A percentile compares a stretch with the other conserved stretches of the same genome.
Conservation (phyloP, 139 green algal species). For the Chlamydomonas applanata region DNA sequence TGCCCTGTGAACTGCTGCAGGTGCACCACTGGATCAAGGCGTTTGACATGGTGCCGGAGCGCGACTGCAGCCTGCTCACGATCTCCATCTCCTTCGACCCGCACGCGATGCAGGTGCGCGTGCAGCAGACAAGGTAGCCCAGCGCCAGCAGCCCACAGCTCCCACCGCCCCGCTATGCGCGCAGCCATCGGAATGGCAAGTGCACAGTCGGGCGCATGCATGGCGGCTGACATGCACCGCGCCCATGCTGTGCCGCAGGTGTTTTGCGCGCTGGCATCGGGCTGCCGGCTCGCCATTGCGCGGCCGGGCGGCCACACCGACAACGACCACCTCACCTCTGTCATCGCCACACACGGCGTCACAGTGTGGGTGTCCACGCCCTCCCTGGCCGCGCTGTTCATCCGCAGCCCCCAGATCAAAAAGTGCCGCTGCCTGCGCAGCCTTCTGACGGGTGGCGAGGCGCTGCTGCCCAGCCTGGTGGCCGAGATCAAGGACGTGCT, state of each 20-base stretch:
- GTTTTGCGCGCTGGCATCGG: conserved; percentile 8
- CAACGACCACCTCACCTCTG: conserved; percentile 3
- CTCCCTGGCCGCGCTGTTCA: neutral
- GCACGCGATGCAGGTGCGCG: conserved; percentile 18
- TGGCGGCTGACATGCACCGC: no score
- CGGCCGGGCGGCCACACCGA: conserved; percentile 27
- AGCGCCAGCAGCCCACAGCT: no score
- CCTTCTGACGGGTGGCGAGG: conserved; percentile 9
- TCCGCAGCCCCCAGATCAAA: neutral
- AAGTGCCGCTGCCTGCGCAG: neutral
- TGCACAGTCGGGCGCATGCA: no score
- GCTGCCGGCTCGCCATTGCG: conserved; percentile 12
- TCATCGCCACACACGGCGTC: conserved; percentile 17
- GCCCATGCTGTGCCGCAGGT: no score
- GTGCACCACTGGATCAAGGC: neutral
- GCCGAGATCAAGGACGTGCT: neutral
- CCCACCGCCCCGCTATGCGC: no score
- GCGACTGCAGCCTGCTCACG: conserved; percentile 17
- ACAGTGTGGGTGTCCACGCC: neutral
- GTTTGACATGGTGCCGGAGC: neutral
- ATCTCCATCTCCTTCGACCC: conserved; percentile 43
- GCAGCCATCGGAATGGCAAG: no score
- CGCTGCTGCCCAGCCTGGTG: conserved; percentile 1
- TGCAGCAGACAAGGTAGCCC: no score
- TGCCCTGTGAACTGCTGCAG: neutral